Percentiles rank a stretch among this genome's conserved stretches.
phyloP scores from a whole-genome alignment of 75 land plant species.

The Pseudotsuga menziesii region DNA sequence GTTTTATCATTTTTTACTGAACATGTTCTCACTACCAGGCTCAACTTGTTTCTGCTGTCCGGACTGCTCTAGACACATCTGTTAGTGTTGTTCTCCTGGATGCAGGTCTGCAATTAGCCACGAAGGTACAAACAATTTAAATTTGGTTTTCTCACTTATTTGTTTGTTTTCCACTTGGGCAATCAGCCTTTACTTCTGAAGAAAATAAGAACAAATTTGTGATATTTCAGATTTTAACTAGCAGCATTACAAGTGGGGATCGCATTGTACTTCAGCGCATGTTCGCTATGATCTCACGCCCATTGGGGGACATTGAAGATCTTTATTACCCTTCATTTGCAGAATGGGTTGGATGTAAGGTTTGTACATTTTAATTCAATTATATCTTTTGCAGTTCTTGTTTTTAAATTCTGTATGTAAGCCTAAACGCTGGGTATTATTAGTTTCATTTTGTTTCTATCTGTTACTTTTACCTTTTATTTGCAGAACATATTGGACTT shows the following conservation, averaged over 20 bases:
- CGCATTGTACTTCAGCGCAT: slow-evolving; percentile 73
- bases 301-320: slow-evolving; percentile 70
- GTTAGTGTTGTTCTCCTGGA: slow-evolving; percentile 89
- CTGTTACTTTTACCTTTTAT: background rate
- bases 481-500: background rate
- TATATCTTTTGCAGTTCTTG: background rate
- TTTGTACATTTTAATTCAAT: slow-evolving; percentile 9
- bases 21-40: slow-evolving; percentile 55
- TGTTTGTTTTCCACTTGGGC: background rate
- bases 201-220: background rate
- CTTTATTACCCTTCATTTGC: slow-evolving; percentile 89
- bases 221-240: slow-evolving; percentile 75
- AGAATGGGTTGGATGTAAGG: slow-evolving; percentile 99
- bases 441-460: too few relatives aligned
- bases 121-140: slow-evolving; percentile 44
- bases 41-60: slow-evolving; percentile 89
- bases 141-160: background rate
- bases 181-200: background rate
- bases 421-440: background rate
- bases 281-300: slow-evolving; percentile 70
- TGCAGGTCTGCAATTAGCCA: slow-evolving; percentile 81
- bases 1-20: background rate
- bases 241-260: slow-evolving; percentile 81
- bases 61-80: slow-evolving; percentile 68
- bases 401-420: background rate